A percentile compares a stretch with the other conserved stretches of the same genome.
Conservation (phyloP, 2,329 filamentous ascomycete genomes). For the Ramularia collo-cygni region DNA sequence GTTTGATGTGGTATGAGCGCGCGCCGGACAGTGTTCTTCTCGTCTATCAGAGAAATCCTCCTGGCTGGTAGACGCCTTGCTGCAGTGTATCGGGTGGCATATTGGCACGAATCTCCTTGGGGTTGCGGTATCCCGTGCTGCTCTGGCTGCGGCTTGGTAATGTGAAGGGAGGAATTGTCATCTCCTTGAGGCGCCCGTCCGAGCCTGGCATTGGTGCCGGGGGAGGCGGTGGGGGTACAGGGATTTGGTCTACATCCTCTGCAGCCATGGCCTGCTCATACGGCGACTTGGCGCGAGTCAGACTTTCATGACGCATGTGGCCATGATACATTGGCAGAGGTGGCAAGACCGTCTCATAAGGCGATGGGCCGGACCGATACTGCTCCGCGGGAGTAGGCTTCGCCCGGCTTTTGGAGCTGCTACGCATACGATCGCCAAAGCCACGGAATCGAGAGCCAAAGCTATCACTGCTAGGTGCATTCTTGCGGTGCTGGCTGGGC, state of each 20-base stretch:
- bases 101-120: slow-evolving; percentile 43
- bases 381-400: slow-evolving; percentile 34
- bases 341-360: slow-evolving; percentile 39
- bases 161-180: slow-evolving; percentile 33
- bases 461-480: slow-evolving; percentile 51
- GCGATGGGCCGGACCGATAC: slow-evolving; percentile 20
- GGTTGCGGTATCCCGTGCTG: slow-evolving; percentile 31
- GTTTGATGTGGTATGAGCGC: no score
- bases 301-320: slow-evolving; percentile 1
- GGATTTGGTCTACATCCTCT: slow-evolving; percentile 15
- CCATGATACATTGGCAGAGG: slow-evolving; percentile 14
- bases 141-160: slow-evolving; percentile 21
- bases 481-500: slow-evolving; percentile 43
- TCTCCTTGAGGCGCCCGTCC: slow-evolving; percentile 31
- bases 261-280: slow-evolving; percentile 30
- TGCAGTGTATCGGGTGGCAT: slow-evolving; percentile 43
- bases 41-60: slow-evolving; percentile 22
- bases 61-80: slow-evolving; percentile 33
- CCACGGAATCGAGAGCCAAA: slow-evolving; percentile 48
- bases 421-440: slow-evolving; percentile 54
- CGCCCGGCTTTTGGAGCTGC: slow-evolving; percentile 47
- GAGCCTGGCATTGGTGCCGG: slow-evolving; percentile 25
- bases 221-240: slow-evolving; percentile 30
- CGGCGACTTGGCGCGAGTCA: slow-evolving; percentile 21
- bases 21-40: no score